phyloP scores from a whole-genome alignment of 169 alveolate species.

The Babesia bigemina region DNA sequence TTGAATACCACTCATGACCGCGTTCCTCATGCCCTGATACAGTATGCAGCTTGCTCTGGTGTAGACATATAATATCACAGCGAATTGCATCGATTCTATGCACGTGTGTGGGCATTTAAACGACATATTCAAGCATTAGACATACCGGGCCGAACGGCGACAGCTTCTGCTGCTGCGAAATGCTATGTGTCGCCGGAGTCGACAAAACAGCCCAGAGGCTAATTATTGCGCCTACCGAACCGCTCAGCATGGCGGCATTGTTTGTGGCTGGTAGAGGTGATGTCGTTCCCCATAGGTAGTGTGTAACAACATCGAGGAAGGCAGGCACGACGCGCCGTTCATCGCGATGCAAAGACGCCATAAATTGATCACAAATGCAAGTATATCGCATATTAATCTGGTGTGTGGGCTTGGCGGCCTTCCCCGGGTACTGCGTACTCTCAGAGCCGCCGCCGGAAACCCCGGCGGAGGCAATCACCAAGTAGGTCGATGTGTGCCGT shows the following conservation, averaged over 20 bases:
- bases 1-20: constrained; percentile 72
- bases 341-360: not conserved
- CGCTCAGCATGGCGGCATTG: not conserved
- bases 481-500: constrained; percentile 8
- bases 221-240: not conserved
- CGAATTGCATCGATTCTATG: not conserved
- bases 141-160: constrained; percentile 47
- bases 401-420: constrained; percentile 5
- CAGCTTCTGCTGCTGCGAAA: not conserved
- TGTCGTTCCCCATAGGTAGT: constrained; percentile 36
- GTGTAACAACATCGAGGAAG: constrained; percentile 41
- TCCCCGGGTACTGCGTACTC: not conserved
- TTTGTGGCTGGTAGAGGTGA: not conserved
- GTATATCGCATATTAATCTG: not conserved
- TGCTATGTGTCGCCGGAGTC: not conserved
- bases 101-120: not conserved
- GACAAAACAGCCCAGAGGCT: not conserved
- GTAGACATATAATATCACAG: not conserved
- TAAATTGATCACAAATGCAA: not conserved
- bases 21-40: constrained; percentile 48
- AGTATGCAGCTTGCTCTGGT: not conserved
- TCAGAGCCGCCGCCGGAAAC: constrained; percentile 11
- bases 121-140: not conserved
- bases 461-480: constrained; percentile 34
- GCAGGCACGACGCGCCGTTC: not conserved